Percentiles rank a stretch among this genome's conserved stretches.
phyloP scores from a whole-genome alignment of 768 basidiomycete species.

The Rhizopogon roseolus region DNA sequence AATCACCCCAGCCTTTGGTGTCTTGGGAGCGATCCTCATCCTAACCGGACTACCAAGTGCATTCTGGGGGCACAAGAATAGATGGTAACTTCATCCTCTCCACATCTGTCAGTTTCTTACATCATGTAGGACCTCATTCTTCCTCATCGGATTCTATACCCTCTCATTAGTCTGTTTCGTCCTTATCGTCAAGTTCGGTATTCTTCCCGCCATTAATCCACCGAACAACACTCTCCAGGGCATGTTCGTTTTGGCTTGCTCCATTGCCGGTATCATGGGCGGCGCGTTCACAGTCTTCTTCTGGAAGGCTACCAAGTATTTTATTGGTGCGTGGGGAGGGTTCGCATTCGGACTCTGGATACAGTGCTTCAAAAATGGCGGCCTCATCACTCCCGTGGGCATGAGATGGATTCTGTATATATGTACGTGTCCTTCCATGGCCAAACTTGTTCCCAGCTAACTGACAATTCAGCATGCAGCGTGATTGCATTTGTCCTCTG shows the following conservation, averaged over 20 bases:
- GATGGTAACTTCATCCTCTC: conserved; percentile 53
- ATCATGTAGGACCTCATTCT: conserved; percentile 78
- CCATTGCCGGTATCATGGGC: conserved; percentile 77
- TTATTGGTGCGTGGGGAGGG: conserved; percentile 58
- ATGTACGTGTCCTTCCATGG: conserved; percentile 39
- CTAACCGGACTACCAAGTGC: conserved; percentile 86
- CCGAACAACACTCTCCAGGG: conserved; percentile 78
- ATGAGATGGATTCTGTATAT: conserved; percentile 89
- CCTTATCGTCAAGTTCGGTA: conserved; percentile 85
- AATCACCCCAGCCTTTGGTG: conserved; percentile 85
- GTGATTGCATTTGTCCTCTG: conserved; percentile 79
- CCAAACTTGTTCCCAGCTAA: conserved; percentile 13
- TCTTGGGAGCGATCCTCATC: conserved; percentile 84
- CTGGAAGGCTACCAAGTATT: conserved; percentile 85
- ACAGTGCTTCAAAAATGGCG: conserved; percentile 79
- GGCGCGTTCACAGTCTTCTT: conserved; percentile 89
- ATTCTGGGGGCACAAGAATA: conserved; percentile 92
- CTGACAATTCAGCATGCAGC: conserved; percentile 46
- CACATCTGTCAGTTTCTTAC: conserved; percentile 6
- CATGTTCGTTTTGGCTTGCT: conserved; percentile 81
- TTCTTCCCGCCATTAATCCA: conserved; percentile 77
- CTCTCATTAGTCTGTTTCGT: conserved; percentile 82
- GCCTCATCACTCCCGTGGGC: conserved; percentile 71
- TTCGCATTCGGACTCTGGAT: conserved; percentile 86
- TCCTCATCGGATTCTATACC: conserved; percentile 89